Evolutionary conservation across 306 rosid genomes (phyloP), one percentile per base, ranked within the genome.

Genomic region (Coriaria nepalensis): DNA sequence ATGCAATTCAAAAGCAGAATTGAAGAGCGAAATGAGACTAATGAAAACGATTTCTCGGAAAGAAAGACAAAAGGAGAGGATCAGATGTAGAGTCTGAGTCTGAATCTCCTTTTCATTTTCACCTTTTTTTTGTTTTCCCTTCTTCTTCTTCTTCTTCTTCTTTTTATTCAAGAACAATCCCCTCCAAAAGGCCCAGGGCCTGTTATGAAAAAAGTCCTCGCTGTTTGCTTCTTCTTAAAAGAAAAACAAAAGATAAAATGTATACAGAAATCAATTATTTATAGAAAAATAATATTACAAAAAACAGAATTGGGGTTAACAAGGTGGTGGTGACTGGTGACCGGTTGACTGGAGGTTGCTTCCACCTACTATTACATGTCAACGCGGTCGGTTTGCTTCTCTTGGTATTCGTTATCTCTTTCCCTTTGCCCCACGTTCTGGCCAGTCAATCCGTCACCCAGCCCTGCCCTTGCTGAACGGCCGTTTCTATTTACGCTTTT

Each of bases 321-420:
- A 66, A 6, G 40, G 37, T 7, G 38, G 14, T 37, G 59, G 71
- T 51, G 55, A 88, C 83, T 43, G 86, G 71, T 54, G 55, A 88
- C 83, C 39, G 86, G 71, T 88, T 88, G 78, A 54, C 68, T 81
- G 95, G 73, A 67, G 88, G 83, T 78, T 50, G 32, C 61, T 64
- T 32, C 9, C 37, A 53, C 62, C 59, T 53, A 13, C 71, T 50
- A 58, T 49, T 47, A 45, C 73, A 70, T 63, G 95, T 81, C 98
- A 81, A 84, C 94, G 71, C 43, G 41, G 13, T 40, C 58, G 55
- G 34, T 53, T 33, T 45, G 50, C 15, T 6, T 44, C 42, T 49
- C 60, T 81, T 51, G 80, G 71, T 75, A 73, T 59, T 58, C 39
- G 50, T 64, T 61, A 56, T 39, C 53, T 63, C 48, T 67, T 74